phyloP scores from a whole-genome alignment of 106 monocot species.

The Dendrobium nobile region DNA sequence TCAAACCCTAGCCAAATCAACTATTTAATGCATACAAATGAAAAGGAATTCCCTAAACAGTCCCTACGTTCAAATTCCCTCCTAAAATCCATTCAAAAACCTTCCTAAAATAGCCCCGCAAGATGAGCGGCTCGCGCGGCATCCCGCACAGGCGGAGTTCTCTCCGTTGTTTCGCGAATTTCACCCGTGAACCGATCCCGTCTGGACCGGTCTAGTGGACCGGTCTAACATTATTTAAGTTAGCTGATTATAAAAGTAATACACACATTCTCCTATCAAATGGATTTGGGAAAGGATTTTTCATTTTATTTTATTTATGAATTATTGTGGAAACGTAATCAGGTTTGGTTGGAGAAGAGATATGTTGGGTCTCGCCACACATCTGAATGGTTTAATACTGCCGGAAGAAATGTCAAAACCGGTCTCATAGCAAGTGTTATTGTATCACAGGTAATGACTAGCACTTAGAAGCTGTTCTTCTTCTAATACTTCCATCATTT shows the following conservation, averaged over 20 bases:
- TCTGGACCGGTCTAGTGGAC: too few relatives aligned
- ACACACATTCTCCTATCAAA: background rate
- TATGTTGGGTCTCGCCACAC: slow-evolving; percentile 91
- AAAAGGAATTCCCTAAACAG: too few relatives aligned
- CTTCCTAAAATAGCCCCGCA: too few relatives aligned
- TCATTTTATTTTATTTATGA: background rate
- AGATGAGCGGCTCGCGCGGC: too few relatives aligned
- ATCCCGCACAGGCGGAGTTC: too few relatives aligned
- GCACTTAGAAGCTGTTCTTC: background rate
- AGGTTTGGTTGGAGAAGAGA: slow-evolving; percentile 97
- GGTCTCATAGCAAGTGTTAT: slow-evolving; percentile 98
- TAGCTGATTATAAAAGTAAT: background rate
- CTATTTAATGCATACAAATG: too few relatives aligned
- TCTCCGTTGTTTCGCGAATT: too few relatives aligned
- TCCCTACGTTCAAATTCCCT: too few relatives aligned
- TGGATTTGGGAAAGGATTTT: background rate
- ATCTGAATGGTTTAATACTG: slow-evolving; percentile 99
- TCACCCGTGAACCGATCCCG: too few relatives aligned
- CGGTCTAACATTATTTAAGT: too few relatives aligned
- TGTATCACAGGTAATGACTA: slow-evolving; percentile 73
- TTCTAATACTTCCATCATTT: background rate
- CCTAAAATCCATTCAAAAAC: too few relatives aligned
- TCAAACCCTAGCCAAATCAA: too few relatives aligned
- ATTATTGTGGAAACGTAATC: background rate
- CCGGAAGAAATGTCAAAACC: slow-evolving; percentile 94